phyloP scores from a whole-genome alignment of 2,329 filamentous ascomycete species.

The Aaosphaeria pasadenensis region DNA sequence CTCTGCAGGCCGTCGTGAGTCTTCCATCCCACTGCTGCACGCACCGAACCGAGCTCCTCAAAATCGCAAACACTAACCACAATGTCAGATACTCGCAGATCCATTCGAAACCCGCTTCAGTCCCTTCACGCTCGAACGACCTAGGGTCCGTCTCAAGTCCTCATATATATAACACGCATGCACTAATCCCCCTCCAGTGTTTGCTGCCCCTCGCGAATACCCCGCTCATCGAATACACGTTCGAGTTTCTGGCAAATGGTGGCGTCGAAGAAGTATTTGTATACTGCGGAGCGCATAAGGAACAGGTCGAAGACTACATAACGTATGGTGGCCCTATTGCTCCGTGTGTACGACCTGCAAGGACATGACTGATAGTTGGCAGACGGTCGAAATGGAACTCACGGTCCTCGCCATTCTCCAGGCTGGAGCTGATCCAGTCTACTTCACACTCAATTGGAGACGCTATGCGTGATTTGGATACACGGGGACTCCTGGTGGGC shows the following conservation, averaged over 20 bases:
- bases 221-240: conserved; percentile 93
- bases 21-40: conserved; percentile 4
- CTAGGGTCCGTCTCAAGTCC: conserved; percentile 61
- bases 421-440: conserved; percentile 81
- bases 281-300: conserved; percentile 84
- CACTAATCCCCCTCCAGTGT: conserved; percentile 56
- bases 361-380: background rate
- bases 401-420: conserved; percentile 74
- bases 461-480: conserved; percentile 90
- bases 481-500: conserved; percentile 76
- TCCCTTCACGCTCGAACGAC: conserved; percentile 84
- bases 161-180: background rate
- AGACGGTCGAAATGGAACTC: conserved; percentile 70
- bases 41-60: background rate
- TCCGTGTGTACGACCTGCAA: background rate
- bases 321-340: conserved; percentile 41
- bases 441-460: conserved; percentile 87
- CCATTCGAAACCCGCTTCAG: conserved; percentile 90
- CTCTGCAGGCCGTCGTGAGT: conserved; percentile 60
- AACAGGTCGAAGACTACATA: conserved; percentile 85
- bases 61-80: background rate
- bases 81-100: conserved; percentile 75
- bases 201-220: conserved; percentile 90
- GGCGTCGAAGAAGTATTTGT: conserved; percentile 93
- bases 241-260: conserved; percentile 93